These are phyloP conservation scores for Beauveria sp. DNA, from an alignment of 2,329 filamentous ascomycete species.

Conservation along the genomic window DNA sequence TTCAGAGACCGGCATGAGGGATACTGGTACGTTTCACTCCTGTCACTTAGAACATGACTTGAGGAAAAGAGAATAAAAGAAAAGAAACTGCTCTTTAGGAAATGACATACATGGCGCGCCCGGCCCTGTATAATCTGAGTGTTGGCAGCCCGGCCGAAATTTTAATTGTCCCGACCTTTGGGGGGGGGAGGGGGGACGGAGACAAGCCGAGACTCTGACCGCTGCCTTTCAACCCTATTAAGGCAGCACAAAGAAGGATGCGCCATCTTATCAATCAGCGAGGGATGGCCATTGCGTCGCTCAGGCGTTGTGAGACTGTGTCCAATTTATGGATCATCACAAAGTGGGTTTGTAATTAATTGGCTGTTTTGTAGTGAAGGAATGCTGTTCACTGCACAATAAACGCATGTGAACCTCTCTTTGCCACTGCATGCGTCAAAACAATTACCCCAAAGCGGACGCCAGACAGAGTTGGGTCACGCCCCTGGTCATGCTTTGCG, in stretches of 20 bases:
- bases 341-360: background rate
- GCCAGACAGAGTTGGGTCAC: background rate
- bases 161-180: background rate
- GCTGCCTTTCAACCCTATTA: background rate
- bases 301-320: background rate
- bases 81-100: background rate
- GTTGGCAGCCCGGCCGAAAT: background rate
- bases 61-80: background rate
- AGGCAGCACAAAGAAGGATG: background rate
- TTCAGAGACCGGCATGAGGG: no score
- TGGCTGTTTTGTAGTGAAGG: background rate
- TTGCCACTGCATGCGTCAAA: background rate
- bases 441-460: background rate
- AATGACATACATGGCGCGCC: background rate
- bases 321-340: background rate
- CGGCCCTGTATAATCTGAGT: no score
- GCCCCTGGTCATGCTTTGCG: slow-evolving; percentile 4
- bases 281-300: background rate
- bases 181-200: background rate
- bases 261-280: slow-evolving; percentile 8
- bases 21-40: background rate
- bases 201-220: background rate
- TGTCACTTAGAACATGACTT: background rate
- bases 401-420: background rate
- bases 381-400: background rate